Evolutionary conservation across 225 moss, liverwort and hornwort species (phyloP).

Genomic region (Lunularia cruciata): DNA sequence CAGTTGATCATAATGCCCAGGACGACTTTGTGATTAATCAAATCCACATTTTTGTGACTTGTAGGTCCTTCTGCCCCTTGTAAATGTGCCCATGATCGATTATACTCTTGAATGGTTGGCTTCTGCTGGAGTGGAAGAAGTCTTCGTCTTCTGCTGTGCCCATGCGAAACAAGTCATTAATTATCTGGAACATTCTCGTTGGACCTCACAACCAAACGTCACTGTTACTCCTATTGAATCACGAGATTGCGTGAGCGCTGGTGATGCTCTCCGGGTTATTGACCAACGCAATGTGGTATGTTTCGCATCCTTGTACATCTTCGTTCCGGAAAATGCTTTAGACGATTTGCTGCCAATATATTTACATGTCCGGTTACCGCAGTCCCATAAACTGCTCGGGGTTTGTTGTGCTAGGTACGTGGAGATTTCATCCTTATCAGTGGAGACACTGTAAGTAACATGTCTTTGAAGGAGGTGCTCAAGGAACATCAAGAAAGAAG

Average conservation of each 20-base stretch:
- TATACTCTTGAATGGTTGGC: constrained; percentile 96
- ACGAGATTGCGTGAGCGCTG: constrained; percentile 95
- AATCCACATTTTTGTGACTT: not conserved
- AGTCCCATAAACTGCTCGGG: not conserved
- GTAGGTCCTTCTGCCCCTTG: constrained; percentile 93
- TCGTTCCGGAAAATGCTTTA: too few species aligned
- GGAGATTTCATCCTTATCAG: constrained; percentile 94
- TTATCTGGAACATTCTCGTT: constrained; percentile 68
- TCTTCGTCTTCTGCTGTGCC: constrained; percentile 94
- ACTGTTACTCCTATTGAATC: constrained; percentile 76
- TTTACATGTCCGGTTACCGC: too few species aligned
- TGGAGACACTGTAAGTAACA: constrained; percentile 96
- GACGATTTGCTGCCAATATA: not conserved
- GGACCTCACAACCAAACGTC: constrained; percentile 86
- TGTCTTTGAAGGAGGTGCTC: constrained; percentile 85
- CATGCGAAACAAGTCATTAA: constrained; percentile 84
- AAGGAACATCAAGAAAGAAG: constrained; percentile 95
- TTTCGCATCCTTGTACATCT: not conserved
- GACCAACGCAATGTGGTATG: constrained; percentile 93
- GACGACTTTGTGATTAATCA: too few species aligned
- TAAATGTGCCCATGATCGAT: constrained; percentile 98
- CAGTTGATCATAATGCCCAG: too few species aligned
- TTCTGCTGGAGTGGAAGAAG: constrained; percentile 89
- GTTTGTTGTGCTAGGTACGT: constrained; percentile 56
- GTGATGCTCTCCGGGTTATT: constrained; percentile 90